phyloP scores from a whole-genome alignment of 1,139 yeast species.

The Suhomyces ambrosiae region DNA sequence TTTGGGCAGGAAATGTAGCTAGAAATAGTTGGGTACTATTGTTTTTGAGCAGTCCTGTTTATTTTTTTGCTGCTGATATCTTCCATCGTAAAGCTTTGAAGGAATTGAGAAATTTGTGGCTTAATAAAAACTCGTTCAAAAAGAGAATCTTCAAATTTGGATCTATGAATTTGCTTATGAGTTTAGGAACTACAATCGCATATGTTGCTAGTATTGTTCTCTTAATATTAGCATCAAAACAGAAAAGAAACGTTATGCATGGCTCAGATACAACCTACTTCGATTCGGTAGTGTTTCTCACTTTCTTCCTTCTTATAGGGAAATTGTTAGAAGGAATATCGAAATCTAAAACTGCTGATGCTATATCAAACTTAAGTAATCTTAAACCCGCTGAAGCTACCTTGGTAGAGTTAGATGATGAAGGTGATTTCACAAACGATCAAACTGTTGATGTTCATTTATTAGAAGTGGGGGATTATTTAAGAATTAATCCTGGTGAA shows the following conservation, averaged over 20 bases:
- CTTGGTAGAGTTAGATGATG: slow-evolving; percentile 37
- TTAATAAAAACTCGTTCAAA: slow-evolving; percentile 54
- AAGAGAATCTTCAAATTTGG: slow-evolving; percentile 69
- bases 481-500: slow-evolving; percentile 64
- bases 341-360: slow-evolving; percentile 66
- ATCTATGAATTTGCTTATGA: slow-evolving; percentile 73
- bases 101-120: slow-evolving; percentile 62
- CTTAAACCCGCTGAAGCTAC: slow-evolving; percentile 55
- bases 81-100: slow-evolving; percentile 68
- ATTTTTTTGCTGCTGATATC: slow-evolving; percentile 72
- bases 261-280: slow-evolving; percentile 69
- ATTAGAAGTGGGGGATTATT: slow-evolving; percentile 65
- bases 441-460: slow-evolving; percentile 48
- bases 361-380: slow-evolving; percentile 55
- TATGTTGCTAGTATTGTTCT: slow-evolving; percentile 68
- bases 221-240: slow-evolving; percentile 51
- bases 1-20: slow-evolving; percentile 66
- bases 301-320: slow-evolving; percentile 71
- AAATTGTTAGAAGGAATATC: slow-evolving; percentile 67
- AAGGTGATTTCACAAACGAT: slow-evolving; percentile 32
- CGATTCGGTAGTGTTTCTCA: slow-evolving; percentile 75
- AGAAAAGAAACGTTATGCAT: slow-evolving; percentile 25
- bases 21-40: slow-evolving; percentile 68
- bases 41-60: slow-evolving; percentile 69
- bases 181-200: slow-evolving; percentile 71